Base-by-base conservation (phyloP, 257 asterid genomes). In the Scutellaria galericulata region DNA sequence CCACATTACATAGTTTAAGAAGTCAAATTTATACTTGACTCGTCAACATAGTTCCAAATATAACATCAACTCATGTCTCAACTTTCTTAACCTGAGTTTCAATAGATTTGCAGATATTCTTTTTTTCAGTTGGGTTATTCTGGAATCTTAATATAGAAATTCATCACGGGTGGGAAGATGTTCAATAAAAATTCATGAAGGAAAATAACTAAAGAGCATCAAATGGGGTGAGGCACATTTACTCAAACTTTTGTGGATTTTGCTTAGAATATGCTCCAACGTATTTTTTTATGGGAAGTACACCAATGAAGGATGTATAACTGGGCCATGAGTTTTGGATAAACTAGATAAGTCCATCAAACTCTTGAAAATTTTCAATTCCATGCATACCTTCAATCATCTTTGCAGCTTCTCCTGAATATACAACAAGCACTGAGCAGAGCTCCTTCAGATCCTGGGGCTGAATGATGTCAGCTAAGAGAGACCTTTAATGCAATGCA, bases 381-480 rank as follows among this genome's bases (percentile, higher is more conserved):
- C 41, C 66, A 72, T 59, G 42, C 35, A 47, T 84, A 95, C 99
- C 99, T 84, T 86, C 92, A 84, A 95, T 84, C 88, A 90, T 79
- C 81, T 77, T 90, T 27, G 96, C 97, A 54, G 99, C 90, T 86
- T 95, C 97, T 60, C 86, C 88, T 10, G 98, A 85, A 83, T 86
- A 86, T 52, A 92, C 89, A 57, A 87, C 98, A 77, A 95, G 90
- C 76, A 95, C 96, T 37, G 99, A 95, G 83, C 99, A 95, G 72
- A 95, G 91, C 78, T 92, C 99, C 89, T 84, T 95, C 88, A 85
- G 80, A 82, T 95, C 98, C 82, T 87, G 92, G 51, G 96, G 96
- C 84, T 88, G 96, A 74, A 95, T 92, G 86, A 92, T 86, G 76
- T 89, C 98, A 80, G 93, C 98, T 79, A 95, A 85, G 47, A 92